Base-by-base conservation (phyloP, 164 flowering plant genomes). In the Vitis rotundifolia region DNA sequence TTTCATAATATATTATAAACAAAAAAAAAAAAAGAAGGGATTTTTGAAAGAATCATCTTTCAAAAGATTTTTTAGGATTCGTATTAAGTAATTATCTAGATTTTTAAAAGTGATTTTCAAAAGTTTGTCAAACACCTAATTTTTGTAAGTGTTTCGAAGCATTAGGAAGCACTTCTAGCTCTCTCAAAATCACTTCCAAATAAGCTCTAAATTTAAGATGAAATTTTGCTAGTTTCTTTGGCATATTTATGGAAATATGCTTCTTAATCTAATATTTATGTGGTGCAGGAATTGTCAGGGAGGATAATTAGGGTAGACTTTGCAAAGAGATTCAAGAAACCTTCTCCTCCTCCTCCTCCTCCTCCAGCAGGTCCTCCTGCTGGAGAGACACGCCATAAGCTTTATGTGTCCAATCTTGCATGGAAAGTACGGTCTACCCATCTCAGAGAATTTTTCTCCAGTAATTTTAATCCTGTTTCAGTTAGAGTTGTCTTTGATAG, bases 371-470 rank as follows among this genome's bases (percentile, higher is more conserved):
- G 57, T 70, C 61, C 83, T 54, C 76, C 83, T 37, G 49, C 65
- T 26, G 68, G 66, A 53, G 92, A 89, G 78, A 88, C 93, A 44
- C 83, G 80, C 44, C 80, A 92, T 79, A 83, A 78, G 70, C 86
- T 94, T 44, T 94, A 87, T 70, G 89, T 88, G 6, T 85, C 93
- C 28, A 94, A 94, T 83, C 97, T 92, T 64, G 85, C 86, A 54
- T 92, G 97, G 97, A 91, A 92, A 85, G 93, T 68, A 50, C 85
- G 97, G 70, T 79, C 95, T 51, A 77, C 50, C 61, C 82, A 89
- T 76, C 93, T 94, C 61, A 79, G 93, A 75, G 97, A 94, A 68
- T 75, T 89, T 47, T 86, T 91, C 73, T 76, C 90, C 74, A 77
- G 81, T 28, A 64, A 58, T 75, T 84, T 73, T 59, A 86, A 83